phyloP scores from a whole-genome alignment of 805 yeast genomes.

The Pichia nanzhaoensis region DNA sequence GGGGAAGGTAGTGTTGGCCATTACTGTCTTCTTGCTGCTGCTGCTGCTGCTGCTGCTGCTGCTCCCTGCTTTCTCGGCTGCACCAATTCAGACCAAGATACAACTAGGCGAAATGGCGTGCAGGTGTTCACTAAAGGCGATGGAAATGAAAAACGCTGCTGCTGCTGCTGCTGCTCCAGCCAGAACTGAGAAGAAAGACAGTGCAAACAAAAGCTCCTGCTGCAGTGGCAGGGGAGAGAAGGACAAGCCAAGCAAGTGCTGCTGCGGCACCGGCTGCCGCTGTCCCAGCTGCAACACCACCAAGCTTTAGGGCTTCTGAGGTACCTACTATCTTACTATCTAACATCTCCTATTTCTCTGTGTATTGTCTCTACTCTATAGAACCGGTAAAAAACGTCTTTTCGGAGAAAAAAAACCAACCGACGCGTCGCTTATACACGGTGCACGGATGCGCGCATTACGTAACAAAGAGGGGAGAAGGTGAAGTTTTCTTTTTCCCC shows the following conservation, averaged over 20 bases:
- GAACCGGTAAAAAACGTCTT: no score
- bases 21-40: no score
- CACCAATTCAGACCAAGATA: no score
- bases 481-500: no score
- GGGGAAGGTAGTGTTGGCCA: no score
- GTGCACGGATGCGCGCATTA: slow-evolving; percentile 11
- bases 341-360: no score
- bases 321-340: no score
- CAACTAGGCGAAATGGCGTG: slow-evolving; percentile 18
- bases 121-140: slow-evolving; percentile 17
- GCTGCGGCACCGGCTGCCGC: slow-evolving; percentile 31
- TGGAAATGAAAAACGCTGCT: slow-evolving; percentile 5
- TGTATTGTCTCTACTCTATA: no score
- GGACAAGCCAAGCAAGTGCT: slow-evolving; percentile 21
- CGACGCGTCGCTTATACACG: not conserved
- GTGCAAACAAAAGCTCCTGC: slow-evolving; percentile 10
- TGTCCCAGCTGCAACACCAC: slow-evolving; percentile 34
- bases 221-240: slow-evolving; percentile 22
- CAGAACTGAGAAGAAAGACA: slow-evolving; percentile 7
- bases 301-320: slow-evolving; percentile 17
- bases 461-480: no score
- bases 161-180: not conserved
- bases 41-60: no score
- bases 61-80: no score
- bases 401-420: no score